Evolutionary conservation across 768 basidiomycete species (phyloP).

Genomic region (Russula ochroleuca): DNA sequence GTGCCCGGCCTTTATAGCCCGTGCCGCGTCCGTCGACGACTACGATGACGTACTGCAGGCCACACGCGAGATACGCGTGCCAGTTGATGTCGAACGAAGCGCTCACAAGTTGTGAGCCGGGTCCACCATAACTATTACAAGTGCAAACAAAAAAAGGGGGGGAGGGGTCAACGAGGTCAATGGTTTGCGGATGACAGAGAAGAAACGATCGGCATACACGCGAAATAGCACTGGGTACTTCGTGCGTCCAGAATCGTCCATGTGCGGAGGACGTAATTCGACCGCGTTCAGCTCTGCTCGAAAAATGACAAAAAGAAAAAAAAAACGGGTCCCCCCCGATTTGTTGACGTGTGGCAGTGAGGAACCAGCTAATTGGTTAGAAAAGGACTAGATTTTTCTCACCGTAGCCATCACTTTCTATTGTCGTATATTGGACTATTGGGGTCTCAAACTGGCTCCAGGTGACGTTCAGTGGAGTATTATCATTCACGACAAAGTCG

Average conservation of each 20-base stretch:
- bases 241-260: constrained; percentile 93
- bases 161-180: neutral
- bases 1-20: constrained; percentile 77
- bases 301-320: constrained; percentile 15
- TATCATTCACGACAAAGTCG: constrained; percentile 64
- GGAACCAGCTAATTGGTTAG: neutral
- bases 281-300: constrained; percentile 77
- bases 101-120: constrained; percentile 74
- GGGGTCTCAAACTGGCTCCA: constrained; percentile 68
- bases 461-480: constrained; percentile 58
- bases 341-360: neutral
- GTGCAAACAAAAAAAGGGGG: constrained; percentile 9
- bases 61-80: constrained; percentile 82
- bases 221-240: constrained; percentile 94
- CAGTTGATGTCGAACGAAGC: constrained; percentile 68
- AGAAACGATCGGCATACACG: constrained; percentile 45
- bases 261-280: constrained; percentile 85
- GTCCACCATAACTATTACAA: constrained; percentile 76
- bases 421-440: constrained; percentile 62
- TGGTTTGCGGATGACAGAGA: neutral
- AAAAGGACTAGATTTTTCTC: neutral
- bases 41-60: constrained; percentile 80
- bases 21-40: constrained; percentile 92
- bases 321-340: neutral
- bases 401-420: constrained; percentile 79